A percentile compares a stretch with the other conserved stretches of the same genome.
phyloP scores from a whole-genome alignment of 352 stramenopile species.

The Globisporangium camurandrum region DNA sequence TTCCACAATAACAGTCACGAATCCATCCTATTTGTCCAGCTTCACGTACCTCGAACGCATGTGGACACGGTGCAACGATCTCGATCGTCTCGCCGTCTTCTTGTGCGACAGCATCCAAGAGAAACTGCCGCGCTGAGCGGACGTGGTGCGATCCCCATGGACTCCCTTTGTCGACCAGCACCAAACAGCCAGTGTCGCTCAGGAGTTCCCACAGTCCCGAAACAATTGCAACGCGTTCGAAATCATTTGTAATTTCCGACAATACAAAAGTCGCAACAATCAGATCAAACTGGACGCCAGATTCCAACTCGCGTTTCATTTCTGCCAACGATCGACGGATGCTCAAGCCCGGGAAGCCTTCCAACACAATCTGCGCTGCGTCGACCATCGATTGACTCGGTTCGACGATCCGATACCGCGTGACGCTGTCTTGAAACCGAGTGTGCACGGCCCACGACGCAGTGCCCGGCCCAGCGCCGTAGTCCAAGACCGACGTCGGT shows the following conservation, averaged over 20 bases:
- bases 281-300: slow-evolving; percentile 68
- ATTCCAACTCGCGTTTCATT: slow-evolving; percentile 68
- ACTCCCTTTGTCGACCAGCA: slow-evolving; percentile 75
- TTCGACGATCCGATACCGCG: slow-evolving; percentile 68
- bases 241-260: slow-evolving; percentile 78
- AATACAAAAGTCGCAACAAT: slow-evolving; percentile 71
- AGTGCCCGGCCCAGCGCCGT: slow-evolving; percentile 65
- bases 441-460: slow-evolving; percentile 71
- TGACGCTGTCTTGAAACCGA: slow-evolving; percentile 53
- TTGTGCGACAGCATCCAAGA: slow-evolving; percentile 61
- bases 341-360: slow-evolving; percentile 68
- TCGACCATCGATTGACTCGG: slow-evolving; percentile 85
- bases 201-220: slow-evolving; percentile 78
- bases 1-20: slow-evolving; percentile 1
- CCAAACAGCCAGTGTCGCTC: slow-evolving; percentile 58
- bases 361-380: slow-evolving; percentile 57
- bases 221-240: slow-evolving; percentile 67
- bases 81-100: slow-evolving; percentile 21
- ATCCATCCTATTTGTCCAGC: neutral
- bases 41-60: slow-evolving; percentile 48
- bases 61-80: slow-evolving; percentile 71
- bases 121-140: slow-evolving; percentile 78
- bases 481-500: slow-evolving; percentile 68
- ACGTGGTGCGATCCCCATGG: slow-evolving; percentile 79
- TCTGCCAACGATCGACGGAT: slow-evolving; percentile 63